Base-by-base conservation (phyloP, 768 basidiomycete genomes). In the Clathrus columnatus region DNA sequence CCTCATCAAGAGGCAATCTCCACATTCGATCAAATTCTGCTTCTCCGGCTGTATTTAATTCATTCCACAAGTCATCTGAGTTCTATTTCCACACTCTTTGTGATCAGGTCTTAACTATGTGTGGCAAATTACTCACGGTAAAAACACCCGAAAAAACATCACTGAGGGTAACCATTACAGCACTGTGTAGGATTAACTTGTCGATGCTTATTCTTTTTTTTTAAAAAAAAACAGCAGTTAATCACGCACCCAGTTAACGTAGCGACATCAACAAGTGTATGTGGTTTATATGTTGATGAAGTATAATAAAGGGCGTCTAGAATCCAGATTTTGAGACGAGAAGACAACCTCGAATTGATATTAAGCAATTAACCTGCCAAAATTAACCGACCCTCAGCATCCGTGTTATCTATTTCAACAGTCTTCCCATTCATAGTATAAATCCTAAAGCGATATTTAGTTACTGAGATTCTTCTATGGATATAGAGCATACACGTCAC, bases 351-450 rank as follows among this genome's bases (percentile, higher is more conserved):
- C 5, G 28, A 30, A 50, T 28, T n/a, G 24, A 21, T 24, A 28
- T 29, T n/a, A 30, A 6, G n/a, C 17, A 10, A 62, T 74, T 44
- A 54, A 84, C 83, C 84, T 48, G 89, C 78, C 48, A 91, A 79
- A 27, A 91, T 72, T 43, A 91, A 71, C 11, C 88, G 81, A 10
- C 87, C 88, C 63, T 89, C 88, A 5, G 87, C 87, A 64, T 90
- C 91, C 0, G 90, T 92, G 66, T 91, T 91, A 69, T 91, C 88
- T 26, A 92, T 78, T 65, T 92, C 88, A 17, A 92, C 77, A 0
- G 85, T 82, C 68, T 91, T 91, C 32, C 91, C 88, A 61, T 91
- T 91, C 85, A 91, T 91, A 5, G 88, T 85, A 59, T 87, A 87
- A 60, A 91, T 62, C 43, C 87, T 90, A 59, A 1, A 47, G 24